Conservation (phyloP, 768 basidiomycete genomes). For the Hemileccinum impolitum region DNA sequence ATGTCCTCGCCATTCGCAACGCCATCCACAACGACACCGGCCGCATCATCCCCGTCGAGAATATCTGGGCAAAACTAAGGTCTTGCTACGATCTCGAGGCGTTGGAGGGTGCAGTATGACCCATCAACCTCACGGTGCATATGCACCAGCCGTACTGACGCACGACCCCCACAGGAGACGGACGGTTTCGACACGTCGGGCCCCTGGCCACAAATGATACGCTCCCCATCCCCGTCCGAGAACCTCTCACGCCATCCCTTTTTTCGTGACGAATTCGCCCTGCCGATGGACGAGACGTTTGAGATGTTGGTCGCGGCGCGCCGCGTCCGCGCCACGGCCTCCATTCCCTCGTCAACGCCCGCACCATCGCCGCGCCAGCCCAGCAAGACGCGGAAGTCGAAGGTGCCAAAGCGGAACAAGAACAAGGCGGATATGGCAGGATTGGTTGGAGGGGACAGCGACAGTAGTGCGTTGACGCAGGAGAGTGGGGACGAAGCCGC, state of each 20-base stretch:
- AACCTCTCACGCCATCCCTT: slow-evolving; percentile 68
- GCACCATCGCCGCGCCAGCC: slow-evolving; percentile 50
- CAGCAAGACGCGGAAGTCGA: slow-evolving; percentile 36
- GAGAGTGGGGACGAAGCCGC: slow-evolving; percentile 74
- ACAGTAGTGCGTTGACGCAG: slow-evolving; percentile 79
- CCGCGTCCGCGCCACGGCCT: slow-evolving; percentile 61
- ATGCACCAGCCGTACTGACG: not conserved
- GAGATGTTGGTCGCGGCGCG: slow-evolving; percentile 60
- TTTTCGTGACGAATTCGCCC: slow-evolving; percentile 67
- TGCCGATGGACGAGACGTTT: slow-evolving; percentile 56
- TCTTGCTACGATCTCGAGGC: slow-evolving; percentile 73
- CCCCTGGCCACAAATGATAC: slow-evolving; percentile 46
- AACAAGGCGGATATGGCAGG: slow-evolving; percentile 60
- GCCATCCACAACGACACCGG: slow-evolving; percentile 71
- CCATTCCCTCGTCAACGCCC: slow-evolving; percentile 49
- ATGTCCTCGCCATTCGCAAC: slow-evolving; percentile 70
- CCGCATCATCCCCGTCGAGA: slow-evolving; percentile 52
- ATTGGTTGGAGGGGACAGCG: slow-evolving; percentile 77
- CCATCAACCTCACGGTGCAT: not conserved
- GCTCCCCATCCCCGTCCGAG: slow-evolving; percentile 66
- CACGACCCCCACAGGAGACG: slow-evolving; percentile 32
- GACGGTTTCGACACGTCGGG: slow-evolving; percentile 46
- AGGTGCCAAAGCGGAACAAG: slow-evolving; percentile 45
- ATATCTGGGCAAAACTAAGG: slow-evolving; percentile 73
- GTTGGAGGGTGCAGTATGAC: slow-evolving; percentile 56